Evolutionary conservation across 1,284 basidiomycete genomes (phyloP), one percentile per base, ranked within the genome.

Genomic region (Tilletia caries): DNA sequence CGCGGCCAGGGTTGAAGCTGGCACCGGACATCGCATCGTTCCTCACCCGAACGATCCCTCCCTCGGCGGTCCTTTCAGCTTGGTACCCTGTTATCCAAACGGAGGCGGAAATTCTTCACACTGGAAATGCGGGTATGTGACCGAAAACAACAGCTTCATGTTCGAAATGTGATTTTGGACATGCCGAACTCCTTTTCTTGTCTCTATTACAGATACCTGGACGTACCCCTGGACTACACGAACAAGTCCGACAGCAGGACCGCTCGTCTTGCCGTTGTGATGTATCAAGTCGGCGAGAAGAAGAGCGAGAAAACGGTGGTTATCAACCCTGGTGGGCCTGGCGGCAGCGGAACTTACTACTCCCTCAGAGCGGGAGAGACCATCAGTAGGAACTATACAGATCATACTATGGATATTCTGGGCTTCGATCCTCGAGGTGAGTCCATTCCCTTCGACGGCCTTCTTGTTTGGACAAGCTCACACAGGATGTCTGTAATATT

Each of bases 161-260:
- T 23, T 41, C 10, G 52, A 20, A 12, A 13, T 6, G 25, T 5
- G 5, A 2, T 13, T 5, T 15, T 13, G n/a, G 29, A 15, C 5
- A 29, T 3, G 25, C 52, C 27, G 52, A 54, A 6, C 37, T 15
- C 15, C 37, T 41, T 54, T 1, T 3, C 12, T 13, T 13, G 25
- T 27, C 12, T 29, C 12, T 54, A 3, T 54, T 74, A 71, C 46
- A 72, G 74, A 0, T 76, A 67, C 52, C 68, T 76, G 52, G 74
- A 76, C 32, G 74, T 76, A 13, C 73, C 75, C 18, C 70, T 76
- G 34, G 75, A 76, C 67, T 74, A 76, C 70, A 74, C 73, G 33
- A 72, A 72, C 32, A 3, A 60, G 6, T 71, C 73, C 25, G 75
- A 76, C 46, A 0, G 8, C 1, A 65, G 73, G 2, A 58, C 71